Base-by-base conservation (phyloP, 2,329 filamentous ascomycete species). In the Neobulgaria alba region DNA sequence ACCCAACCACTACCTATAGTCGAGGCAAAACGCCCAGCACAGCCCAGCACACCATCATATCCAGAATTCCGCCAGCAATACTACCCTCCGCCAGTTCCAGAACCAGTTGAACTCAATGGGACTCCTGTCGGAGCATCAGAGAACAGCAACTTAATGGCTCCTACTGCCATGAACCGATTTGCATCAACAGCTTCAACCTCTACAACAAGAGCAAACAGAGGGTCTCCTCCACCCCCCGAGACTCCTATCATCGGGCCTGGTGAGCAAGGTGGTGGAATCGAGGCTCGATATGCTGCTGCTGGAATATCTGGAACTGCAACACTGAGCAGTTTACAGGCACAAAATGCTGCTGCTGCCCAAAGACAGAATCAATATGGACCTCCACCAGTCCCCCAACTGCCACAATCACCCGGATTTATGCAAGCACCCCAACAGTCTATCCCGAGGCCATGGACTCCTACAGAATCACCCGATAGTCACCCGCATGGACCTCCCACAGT, bases 191-290 rank as follows among this genome's bases (percentile, higher is more conserved):
- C 90, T 10, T 96, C 92, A 0, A 94, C 81, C 10, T 94, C 89
- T 2, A 98, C 92, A 1, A 95, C 90, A 2, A 79, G 85, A 50
- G 92, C 92, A 15, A 89, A 85, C 57, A 77, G 92, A 53, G 92
- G 92, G 32, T 96, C 90, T 19, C 92, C 92, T 4, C 90, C 92
- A 3, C 92, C 92, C 1, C 92, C 92, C 7, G 90, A 96, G 61
- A 96, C 92, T 0, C 87, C 92, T 21, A 73, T 90, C 46, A 74
- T 83, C 20, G 84, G 82, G 30, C 85, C 83, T 1, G 79, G 77
- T 14, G 71, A 69, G 39, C 70, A 79, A n/a, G 77, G 82, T 2
- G 78, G 79, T 39, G 86, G 85, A 41, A 95, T 95, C 53, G 89
- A 95, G 61, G 85, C 87, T 37, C 78, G 88, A 41, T 95, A 93